phyloP scores from a whole-genome alignment of 805 yeast species.

The Aciculoconidium aculeatum region DNA sequence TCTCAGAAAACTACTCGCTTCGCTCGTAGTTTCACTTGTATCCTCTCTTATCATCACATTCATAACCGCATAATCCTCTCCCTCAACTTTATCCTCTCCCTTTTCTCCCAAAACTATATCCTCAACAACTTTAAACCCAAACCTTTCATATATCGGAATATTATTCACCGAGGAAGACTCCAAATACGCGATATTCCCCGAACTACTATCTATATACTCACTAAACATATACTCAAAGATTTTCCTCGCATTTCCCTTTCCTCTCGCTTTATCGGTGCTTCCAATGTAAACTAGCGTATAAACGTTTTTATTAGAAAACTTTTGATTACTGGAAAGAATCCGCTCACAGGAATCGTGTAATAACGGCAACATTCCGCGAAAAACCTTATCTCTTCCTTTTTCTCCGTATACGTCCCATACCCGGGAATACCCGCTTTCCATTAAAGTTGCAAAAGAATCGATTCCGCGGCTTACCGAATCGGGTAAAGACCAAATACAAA shows the following conservation, averaged over 20 bases:
- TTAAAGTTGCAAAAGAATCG: slow-evolving; percentile 41
- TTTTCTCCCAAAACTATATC: slow-evolving; percentile 42
- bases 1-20: too few species aligned
- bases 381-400: slow-evolving; percentile 44
- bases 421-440: slow-evolving; percentile 48
- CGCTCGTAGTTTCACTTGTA: slow-evolving; percentile 1
- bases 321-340: slow-evolving; percentile 36
- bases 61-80: slow-evolving; percentile 37
- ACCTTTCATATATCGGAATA: slow-evolving; percentile 48
- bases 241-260: slow-evolving; percentile 50
- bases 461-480: slow-evolving; percentile 34
- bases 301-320: slow-evolving; percentile 29
- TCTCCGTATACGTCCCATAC: slow-evolving; percentile 45
- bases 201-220: slow-evolving; percentile 38
- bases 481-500: slow-evolving; percentile 50
- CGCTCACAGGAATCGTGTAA: slow-evolving; percentile 43
- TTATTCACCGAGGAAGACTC: slow-evolving; percentile 39
- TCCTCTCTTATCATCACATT: slow-evolving; percentile 37
- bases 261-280: slow-evolving; percentile 40
- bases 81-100: slow-evolving; percentile 23
- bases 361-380: slow-evolving; percentile 45
- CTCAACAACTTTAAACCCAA: slow-evolving; percentile 45
- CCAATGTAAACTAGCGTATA: slow-evolving; percentile 45
- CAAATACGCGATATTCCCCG: slow-evolving; percentile 38
- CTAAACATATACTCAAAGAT: slow-evolving; percentile 45